These are phyloP conservation scores for Yarrowia sp. DNA, from an alignment of 805 yeast genomes.

Conservation along the genomic window DNA sequence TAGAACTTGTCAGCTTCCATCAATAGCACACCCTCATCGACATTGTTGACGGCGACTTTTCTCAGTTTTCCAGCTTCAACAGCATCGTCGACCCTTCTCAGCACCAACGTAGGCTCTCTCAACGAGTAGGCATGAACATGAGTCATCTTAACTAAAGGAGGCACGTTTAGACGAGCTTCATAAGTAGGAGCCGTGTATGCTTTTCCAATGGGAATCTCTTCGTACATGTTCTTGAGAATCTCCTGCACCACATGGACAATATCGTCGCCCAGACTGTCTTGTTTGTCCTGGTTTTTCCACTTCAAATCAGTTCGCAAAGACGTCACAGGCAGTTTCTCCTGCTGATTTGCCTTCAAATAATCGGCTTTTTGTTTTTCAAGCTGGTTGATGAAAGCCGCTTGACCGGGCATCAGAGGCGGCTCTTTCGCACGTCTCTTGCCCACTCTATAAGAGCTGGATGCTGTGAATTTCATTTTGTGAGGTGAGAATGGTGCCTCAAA, in stretches of 20 bases:
- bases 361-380: constrained; percentile 24
- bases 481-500: neutral
- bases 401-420: constrained; percentile 33
- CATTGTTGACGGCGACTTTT: constrained; percentile 27
- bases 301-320: neutral
- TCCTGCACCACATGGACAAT: constrained; percentile 44
- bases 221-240: constrained; percentile 48
- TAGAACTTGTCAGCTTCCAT: constrained; percentile 32
- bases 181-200: constrained; percentile 32
- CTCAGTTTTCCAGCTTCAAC: constrained; percentile 1
- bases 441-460: constrained; percentile 14
- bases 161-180: constrained; percentile 8
- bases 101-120: constrained; percentile 26
- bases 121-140: constrained; percentile 29
- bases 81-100: constrained; percentile 28
- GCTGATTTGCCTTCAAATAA: constrained; percentile 8
- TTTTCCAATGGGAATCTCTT: constrained; percentile 46
- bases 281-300: constrained; percentile 13
- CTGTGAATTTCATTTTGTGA: constrained; percentile 30
- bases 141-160: constrained; percentile 19
- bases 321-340: constrained; percentile 15
- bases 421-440: constrained; percentile 27
- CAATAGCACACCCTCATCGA: constrained; percentile 14
- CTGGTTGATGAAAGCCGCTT: constrained; percentile 34
- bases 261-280: constrained; percentile 9